A percentile compares a stretch with the other conserved stretches of the same genome.
Conservation (phyloP, 2,329 filamentous ascomycete genomes). For the Hypocreales sp. region DNA sequence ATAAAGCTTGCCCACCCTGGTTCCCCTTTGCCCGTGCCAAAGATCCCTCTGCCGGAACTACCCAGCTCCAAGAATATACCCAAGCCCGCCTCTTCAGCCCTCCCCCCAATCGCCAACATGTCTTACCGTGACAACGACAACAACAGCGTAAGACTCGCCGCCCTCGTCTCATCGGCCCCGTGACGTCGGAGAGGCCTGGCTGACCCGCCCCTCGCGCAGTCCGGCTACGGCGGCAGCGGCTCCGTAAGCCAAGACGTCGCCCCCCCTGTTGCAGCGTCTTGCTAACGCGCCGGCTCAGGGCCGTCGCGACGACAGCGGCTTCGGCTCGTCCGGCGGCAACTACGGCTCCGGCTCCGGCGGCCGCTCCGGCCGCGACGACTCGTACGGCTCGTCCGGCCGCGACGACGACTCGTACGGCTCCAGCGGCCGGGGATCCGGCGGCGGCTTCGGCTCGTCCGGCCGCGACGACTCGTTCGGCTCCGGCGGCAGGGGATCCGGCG, state of each 20-base stretch:
- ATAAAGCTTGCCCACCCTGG: no score
- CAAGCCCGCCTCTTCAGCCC: no score
- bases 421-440: constrained; percentile 8
- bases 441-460: constrained; percentile 8
- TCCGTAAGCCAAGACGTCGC: no score
- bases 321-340: constrained; percentile 9
- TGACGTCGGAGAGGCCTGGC: neutral
- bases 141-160: constrained; percentile 13
- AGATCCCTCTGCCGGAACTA: no score
- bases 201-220: constrained; percentile 3
- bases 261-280: no score
- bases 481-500: constrained; percentile 6
- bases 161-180: neutral
- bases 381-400: constrained; percentile 6
- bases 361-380: constrained; percentile 5
- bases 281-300: no score
- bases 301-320: constrained; percentile 5
- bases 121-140: constrained; percentile 29
- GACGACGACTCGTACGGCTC: constrained; percentile 7
- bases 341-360: constrained; percentile 8
- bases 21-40: no score
- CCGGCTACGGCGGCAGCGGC: constrained; percentile 10
- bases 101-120: constrained; percentile 18
- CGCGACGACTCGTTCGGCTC: constrained; percentile 9
- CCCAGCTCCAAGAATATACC: no score